phyloP scores from a whole-genome alignment of 257 asterid species.

The Dorcoceras hygrometricum region DNA sequence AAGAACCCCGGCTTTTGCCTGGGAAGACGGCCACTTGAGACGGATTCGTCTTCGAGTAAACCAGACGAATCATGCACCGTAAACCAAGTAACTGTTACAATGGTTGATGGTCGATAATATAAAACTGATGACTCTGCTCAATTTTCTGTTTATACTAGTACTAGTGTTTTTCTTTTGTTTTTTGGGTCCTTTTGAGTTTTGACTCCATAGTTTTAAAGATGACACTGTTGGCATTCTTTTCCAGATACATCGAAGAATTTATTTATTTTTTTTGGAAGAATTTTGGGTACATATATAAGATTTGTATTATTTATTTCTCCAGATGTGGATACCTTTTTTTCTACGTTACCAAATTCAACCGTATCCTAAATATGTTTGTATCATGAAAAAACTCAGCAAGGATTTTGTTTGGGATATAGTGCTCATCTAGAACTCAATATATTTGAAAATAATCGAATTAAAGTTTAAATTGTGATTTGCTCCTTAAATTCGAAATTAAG shows the following conservation, averaged over 20 bases:
- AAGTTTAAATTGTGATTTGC: no score
- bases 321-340: no score
- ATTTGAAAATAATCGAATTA: no score
- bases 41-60: slow-evolving; percentile 40
- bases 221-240: slow-evolving; percentile 5
- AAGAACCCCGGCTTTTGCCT: slow-evolving; percentile 65
- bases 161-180: neutral
- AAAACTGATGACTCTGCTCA: neutral
- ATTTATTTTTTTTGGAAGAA: slow-evolving; percentile 23
- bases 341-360: no score
- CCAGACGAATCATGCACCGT: slow-evolving; percentile 53
- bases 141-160: slow-evolving; percentile 3
- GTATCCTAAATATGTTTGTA: no score
- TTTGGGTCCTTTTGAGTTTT: neutral
- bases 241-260: neutral
- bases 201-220: slow-evolving; percentile 1
- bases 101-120: slow-evolving; percentile 52
- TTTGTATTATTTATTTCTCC: neutral
- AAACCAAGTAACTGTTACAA: slow-evolving; percentile 56
- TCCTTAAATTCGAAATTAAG: no score
- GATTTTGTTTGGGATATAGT: no score
- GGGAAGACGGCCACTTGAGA: slow-evolving; percentile 41
- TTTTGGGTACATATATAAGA: slow-evolving; percentile 16
- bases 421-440: no score
- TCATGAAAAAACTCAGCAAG: no score